phyloP scores from a whole-genome alignment of 352 stramenopile genomes.

The Pythium monospermum region DNA sequence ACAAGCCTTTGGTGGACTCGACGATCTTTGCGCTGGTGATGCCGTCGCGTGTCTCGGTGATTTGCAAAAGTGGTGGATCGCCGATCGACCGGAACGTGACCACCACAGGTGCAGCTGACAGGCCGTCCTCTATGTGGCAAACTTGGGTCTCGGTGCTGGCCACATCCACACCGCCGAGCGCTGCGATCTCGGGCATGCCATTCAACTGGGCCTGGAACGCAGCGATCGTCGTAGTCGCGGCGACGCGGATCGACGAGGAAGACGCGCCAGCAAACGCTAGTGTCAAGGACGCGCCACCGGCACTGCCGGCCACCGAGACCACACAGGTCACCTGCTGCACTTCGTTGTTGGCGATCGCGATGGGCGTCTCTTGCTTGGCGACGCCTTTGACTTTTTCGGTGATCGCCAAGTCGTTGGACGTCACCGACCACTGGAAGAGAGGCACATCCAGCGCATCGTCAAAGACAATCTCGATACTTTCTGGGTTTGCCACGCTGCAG shows the following conservation, averaged over 20 bases:
- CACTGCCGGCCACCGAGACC: conserved; percentile 25
- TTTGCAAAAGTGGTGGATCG: conserved; percentile 30
- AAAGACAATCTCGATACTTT: conserved; percentile 58
- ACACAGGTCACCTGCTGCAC: conserved; percentile 51
- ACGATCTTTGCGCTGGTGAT: conserved; percentile 39
- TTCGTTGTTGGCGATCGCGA: conserved; percentile 55
- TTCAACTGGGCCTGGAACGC: conserved; percentile 54
- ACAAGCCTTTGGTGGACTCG: conserved; percentile 66
- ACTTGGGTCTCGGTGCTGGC: conserved; percentile 29
- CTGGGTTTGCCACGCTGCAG: conserved; percentile 44
- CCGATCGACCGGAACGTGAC: conserved; percentile 50
- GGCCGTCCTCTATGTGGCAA: conserved; percentile 33
- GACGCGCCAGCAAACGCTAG: conserved; percentile 35
- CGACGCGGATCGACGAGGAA: conserved; percentile 26
- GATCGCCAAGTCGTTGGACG: conserved; percentile 58
- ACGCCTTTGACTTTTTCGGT: conserved; percentile 54
- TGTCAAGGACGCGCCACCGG: conserved; percentile 42
- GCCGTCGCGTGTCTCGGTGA: conserved; percentile 41
- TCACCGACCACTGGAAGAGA: conserved; percentile 48
- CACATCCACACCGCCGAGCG: conserved; percentile 46
- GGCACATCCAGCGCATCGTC: conserved; percentile 38
- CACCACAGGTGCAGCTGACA: conserved; percentile 21
- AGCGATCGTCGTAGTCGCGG: conserved; percentile 26
- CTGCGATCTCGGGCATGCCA: conserved; percentile 27
- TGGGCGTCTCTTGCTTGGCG: conserved; percentile 18